A percentile compares a stretch with the other conserved stretches of the same genome.
Conservation (phyloP, 805 yeast genomes). For the Ogataea henricii region DNA sequence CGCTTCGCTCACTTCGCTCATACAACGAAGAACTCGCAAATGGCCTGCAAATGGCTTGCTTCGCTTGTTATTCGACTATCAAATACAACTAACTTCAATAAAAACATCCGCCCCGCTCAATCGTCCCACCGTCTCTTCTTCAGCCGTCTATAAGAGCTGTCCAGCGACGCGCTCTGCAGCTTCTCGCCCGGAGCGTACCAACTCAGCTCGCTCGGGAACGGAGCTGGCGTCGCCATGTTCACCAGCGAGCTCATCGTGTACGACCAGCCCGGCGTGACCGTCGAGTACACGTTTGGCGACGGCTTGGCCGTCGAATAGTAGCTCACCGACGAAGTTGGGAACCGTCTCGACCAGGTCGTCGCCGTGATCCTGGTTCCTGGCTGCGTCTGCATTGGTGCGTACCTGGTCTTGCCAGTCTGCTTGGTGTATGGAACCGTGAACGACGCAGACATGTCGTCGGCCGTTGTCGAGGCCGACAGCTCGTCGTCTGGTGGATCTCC, state of each 20-base stretch:
- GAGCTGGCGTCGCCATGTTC: slow-evolving; percentile 74
- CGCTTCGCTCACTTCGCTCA: background rate
- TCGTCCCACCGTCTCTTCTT: slow-evolving; percentile 38
- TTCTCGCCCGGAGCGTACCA: slow-evolving; percentile 65
- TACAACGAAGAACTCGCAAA: background rate
- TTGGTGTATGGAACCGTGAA: slow-evolving; percentile 69
- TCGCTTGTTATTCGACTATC: background rate
- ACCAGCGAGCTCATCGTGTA: slow-evolving; percentile 61
- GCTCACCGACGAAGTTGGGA: slow-evolving; percentile 68
- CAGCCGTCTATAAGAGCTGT: slow-evolving; percentile 25
- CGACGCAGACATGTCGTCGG: slow-evolving; percentile 47
- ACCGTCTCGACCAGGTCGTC: slow-evolving; percentile 64
- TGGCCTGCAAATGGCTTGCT: background rate
- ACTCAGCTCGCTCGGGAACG: slow-evolving; percentile 61
- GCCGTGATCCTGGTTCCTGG: slow-evolving; percentile 74
- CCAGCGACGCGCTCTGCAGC: slow-evolving; percentile 39
- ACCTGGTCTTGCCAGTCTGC: slow-evolving; percentile 79
- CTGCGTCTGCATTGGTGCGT: slow-evolving; percentile 92
- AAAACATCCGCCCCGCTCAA: too few species aligned
- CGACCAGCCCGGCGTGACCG: slow-evolving; percentile 84
- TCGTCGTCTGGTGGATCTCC: slow-evolving; percentile 48
- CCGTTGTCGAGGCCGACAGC: slow-evolving; percentile 38
- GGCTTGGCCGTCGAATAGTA: slow-evolving; percentile 50
- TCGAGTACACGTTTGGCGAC: slow-evolving; percentile 54
- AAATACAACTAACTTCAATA: too few species aligned